These are phyloP conservation scores for Chlamydomonas sphaeroides DNA, from an alignment of 139 green algal genomes.

Conservation along the genomic window DNA sequence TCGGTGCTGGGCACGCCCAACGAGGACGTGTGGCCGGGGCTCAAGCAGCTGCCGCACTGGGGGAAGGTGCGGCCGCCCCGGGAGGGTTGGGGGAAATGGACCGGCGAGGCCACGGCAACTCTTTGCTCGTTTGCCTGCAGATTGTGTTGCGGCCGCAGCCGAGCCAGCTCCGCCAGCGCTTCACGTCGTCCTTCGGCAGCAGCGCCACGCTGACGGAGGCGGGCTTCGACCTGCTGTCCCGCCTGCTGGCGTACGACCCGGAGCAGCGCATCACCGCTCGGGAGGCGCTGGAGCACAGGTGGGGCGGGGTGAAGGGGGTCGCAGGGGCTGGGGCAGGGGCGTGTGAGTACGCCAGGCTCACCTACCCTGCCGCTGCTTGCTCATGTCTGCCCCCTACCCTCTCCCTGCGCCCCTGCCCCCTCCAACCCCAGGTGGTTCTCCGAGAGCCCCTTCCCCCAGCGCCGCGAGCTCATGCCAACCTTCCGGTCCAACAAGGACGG, in stretches of 20 bases:
- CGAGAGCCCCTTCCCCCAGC: slow-evolving; percentile 52
- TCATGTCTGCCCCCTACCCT: too few species aligned
- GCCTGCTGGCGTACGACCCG: slow-evolving; percentile 61
- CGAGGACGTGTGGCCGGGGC: slow-evolving; percentile 80
- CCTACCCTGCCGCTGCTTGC: too few species aligned
- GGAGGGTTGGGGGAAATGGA: too few species aligned
- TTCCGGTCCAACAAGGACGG: slow-evolving; percentile 49
- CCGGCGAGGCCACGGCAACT: too few species aligned
- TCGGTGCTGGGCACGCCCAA: slow-evolving; percentile 81
- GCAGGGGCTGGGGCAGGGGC: too few species aligned
- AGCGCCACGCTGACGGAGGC: slow-evolving; percentile 49
- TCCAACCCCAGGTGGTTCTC: slow-evolving; percentile 51
- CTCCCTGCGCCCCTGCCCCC: too few species aligned
- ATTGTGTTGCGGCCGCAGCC: slow-evolving; percentile 40
- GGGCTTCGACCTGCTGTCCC: slow-evolving; percentile 57
- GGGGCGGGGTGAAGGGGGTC: background rate
- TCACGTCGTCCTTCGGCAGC: slow-evolving; percentile 38
- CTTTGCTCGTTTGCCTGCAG: too few species aligned
- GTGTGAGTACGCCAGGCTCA: too few species aligned
- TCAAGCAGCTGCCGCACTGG: slow-evolving; percentile 68
- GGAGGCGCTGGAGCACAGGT: slow-evolving; percentile 60
- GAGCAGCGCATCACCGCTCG: slow-evolving; percentile 46
- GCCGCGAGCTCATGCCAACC: slow-evolving; percentile 53
- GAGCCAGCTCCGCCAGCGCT: slow-evolving; percentile 44
- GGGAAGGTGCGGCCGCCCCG: slow-evolving; percentile 51